Evolutionary conservation across 305 asterid genomes (phyloP).

Genomic region (Plantago lanceolata): DNA sequence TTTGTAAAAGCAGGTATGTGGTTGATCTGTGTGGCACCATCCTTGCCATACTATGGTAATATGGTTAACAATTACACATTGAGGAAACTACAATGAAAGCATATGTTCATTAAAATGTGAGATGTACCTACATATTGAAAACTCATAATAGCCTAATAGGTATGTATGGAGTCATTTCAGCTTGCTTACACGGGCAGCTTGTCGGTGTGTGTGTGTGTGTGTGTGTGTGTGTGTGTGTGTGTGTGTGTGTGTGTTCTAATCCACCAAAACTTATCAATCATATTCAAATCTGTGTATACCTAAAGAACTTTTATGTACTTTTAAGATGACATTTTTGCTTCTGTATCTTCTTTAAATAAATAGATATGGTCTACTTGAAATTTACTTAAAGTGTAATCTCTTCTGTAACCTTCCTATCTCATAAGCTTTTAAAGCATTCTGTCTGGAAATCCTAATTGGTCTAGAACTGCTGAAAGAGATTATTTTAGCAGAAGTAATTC

Average conservation of each 20-base stretch:
- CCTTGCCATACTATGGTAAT: background rate
- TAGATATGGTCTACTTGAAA: background rate
- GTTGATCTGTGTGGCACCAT: slow-evolving; percentile 17
- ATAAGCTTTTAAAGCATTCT: slow-evolving; percentile 1
- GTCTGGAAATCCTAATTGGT: background rate
- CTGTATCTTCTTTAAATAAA: background rate
- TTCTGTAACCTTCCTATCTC: background rate
- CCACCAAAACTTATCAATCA: too few species aligned
- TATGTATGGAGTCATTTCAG: background rate
- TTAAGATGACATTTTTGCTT: background rate
- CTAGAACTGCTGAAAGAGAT: background rate
- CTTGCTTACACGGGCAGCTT: background rate
- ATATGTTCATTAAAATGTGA: background rate
- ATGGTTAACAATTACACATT: slow-evolving; percentile 3
- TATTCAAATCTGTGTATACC: too few species aligned
- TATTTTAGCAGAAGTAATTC: background rate
- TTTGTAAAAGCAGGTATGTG: slow-evolving; percentile 81
- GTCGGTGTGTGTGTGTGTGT: background rate
- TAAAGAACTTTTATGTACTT: background rate
- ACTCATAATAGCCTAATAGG: background rate
- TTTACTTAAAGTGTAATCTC: too few species aligned
- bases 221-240: too few species aligned
- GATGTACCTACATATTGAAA: background rate
- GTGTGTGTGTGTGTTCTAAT: too few species aligned
- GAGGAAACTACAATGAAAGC: background rate